Evolutionary conservation across 176 grass and related monocot genomes (phyloP).

Genomic region (Bothriochloa decipiens): DNA sequence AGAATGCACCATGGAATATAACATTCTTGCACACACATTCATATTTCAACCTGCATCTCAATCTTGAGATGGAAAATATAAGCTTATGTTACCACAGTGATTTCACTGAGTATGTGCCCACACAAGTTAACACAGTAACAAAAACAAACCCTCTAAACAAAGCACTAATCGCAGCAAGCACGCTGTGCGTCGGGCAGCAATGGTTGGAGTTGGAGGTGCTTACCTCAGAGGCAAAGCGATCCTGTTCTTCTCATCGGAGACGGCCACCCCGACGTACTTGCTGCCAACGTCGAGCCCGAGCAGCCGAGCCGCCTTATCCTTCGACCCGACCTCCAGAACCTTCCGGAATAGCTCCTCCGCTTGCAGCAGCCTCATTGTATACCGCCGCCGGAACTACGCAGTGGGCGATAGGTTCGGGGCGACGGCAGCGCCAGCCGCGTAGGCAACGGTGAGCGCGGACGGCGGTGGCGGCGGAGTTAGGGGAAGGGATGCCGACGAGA

Average conservation of each 20-base stretch:
- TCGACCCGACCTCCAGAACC: slow-evolving; percentile 44
- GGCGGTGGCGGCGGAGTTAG: not conserved
- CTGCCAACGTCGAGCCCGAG: slow-evolving; percentile 87
- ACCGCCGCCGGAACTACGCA: not conserved
- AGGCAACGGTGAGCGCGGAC: not conserved
- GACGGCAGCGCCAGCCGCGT: not conserved
- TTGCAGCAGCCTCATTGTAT: slow-evolving; percentile 71
- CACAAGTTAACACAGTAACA: not conserved
- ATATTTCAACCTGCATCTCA: not conserved
- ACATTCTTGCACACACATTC: not conserved
- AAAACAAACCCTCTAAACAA: not conserved
- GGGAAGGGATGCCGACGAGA: not conserved
- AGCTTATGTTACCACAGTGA: not conserved
- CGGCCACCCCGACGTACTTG: slow-evolving; percentile 79
- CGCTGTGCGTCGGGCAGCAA: not conserved
- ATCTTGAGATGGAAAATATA: not conserved
- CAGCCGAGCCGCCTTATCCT: slow-evolving; percentile 43
- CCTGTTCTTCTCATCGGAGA: slow-evolving; percentile 68
- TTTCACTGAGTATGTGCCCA: not conserved
- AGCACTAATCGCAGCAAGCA: not conserved
- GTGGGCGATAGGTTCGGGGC: not conserved
- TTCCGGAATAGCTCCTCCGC: slow-evolving; percentile 65
- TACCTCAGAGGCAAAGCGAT: slow-evolving; percentile 78
- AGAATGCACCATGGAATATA: not conserved
- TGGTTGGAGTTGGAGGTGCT: slow-evolving; percentile 14